Evolutionary conservation across 2,329 filamentous ascomycete genomes (phyloP), one percentile per base, ranked within the genome.

Genomic region (Xylariaceae sp.): DNA sequence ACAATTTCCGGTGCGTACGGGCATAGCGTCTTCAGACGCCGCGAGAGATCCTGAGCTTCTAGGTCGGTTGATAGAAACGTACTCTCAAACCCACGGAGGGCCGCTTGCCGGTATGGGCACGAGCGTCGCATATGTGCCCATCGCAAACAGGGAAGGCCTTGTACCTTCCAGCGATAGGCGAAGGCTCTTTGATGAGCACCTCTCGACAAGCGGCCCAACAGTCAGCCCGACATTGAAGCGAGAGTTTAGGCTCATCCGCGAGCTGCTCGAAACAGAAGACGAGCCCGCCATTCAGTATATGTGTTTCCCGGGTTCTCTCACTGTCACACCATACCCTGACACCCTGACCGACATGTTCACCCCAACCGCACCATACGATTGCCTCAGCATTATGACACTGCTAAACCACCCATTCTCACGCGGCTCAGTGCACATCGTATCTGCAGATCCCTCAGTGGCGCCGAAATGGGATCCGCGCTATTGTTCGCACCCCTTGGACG

Each of bases 371-470:
- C 63, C 65, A 3, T 61, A 68, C 43, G 73, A 81, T 50, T 78
- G 75, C 55, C 67, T 79, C 38, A 74, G 76, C 12, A 65, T 76
- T 44, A 74, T 74, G 49, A 70, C 73, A 0, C 78, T 79, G 45
- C 74, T 80, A 19, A 76, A 76, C 40, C 81, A 83, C 42, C 80
- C 81, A 0, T 73, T 79, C 51, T 78, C 75, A 2, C 71, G 78
- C 0, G 81, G 81, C 4, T 66, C 68, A 30, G 72, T 80, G 42
- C 81, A 83, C 61, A 77, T 83, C 45, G 62, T 61, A 9, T 66
- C 65, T 3, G 41, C 64, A 1, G 64, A 72, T 33, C 57, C 67
- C 4, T 52, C 56, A 4, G 66, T 68, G 4, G 56, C 65, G 19
- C 69, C 73, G 0, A 63, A 69, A 4, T 77, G 81, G 51, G 72